Evolutionary conservation across 805 yeast species (phyloP).

Genomic region (Candida cerambycidarum): DNA sequence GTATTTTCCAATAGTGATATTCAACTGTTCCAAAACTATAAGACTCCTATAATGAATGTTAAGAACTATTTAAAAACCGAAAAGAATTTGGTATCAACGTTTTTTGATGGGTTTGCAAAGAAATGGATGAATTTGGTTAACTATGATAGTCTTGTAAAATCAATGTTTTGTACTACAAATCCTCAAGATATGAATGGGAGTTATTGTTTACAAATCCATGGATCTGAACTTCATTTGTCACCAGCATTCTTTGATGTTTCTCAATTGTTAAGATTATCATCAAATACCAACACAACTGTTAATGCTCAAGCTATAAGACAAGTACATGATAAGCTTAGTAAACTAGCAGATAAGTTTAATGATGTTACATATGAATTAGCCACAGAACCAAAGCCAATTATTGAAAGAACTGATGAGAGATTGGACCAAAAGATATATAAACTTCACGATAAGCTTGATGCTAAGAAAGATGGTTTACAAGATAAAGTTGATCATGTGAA

Average conservation of each 20-base stretch:
- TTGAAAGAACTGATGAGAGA: constrained; percentile 20
- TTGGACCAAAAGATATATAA: constrained; percentile 19
- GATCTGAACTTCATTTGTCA: constrained; percentile 24
- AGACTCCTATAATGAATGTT: constrained; percentile 21
- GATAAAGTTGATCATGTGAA: constrained; percentile 13
- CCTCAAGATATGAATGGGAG: constrained; percentile 20
- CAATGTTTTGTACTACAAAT: constrained; percentile 44
- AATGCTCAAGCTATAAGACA: constrained; percentile 25
- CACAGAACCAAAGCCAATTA: constrained; percentile 19
- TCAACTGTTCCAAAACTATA: constrained; percentile 9
- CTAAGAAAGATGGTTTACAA: constrained; percentile 12
- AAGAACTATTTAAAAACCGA: constrained; percentile 19
- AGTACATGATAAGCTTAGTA: constrained; percentile 17
- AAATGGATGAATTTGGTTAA: constrained; percentile 37
- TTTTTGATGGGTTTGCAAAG: constrained; percentile 44
- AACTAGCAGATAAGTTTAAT: constrained; percentile 16
- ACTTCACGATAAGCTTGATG: constrained; percentile 16
- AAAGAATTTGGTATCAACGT: constrained; percentile 22
- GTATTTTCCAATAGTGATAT: constrained; percentile 18
- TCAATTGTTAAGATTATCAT: not conserved
- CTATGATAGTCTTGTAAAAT: constrained; percentile 35
- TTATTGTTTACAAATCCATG: constrained; percentile 41
- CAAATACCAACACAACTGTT: not conserved
- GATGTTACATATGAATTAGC: constrained; percentile 21
- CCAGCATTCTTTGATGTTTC: constrained; percentile 19